Percentiles rank a stretch among this genome's conserved stretches.
phyloP scores from a whole-genome alignment of 2,329 filamentous ascomycete genomes.

The Neurospora sp. region DNA sequence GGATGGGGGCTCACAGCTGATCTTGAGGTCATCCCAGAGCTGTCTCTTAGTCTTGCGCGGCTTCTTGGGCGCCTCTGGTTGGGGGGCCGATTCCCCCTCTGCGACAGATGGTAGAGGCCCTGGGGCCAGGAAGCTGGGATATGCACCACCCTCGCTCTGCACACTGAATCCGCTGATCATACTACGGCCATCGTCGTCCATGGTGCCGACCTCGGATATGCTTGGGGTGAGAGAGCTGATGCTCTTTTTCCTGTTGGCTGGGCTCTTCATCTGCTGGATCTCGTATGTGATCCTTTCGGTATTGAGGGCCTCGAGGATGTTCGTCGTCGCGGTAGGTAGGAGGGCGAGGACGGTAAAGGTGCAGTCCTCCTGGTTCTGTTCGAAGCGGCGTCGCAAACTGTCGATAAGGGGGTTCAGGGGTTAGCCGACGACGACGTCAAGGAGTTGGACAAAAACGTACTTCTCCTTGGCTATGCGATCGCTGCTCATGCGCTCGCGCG shows the following conservation, averaged over 20 bases:
- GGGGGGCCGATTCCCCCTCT: slow-evolving; percentile 17
- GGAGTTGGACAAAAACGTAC: slow-evolving; percentile 37
- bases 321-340: slow-evolving; percentile 81
- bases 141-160: slow-evolving; percentile 72
- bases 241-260: slow-evolving; percentile 35
- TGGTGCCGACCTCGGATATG: slow-evolving; percentile 59
- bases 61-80: slow-evolving; percentile 38
- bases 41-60: slow-evolving; percentile 73
- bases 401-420: slow-evolving; percentile 5
- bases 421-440: slow-evolving; percentile 1
- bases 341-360: slow-evolving; percentile 96
- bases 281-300: slow-evolving; percentile 90
- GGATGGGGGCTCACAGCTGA: slow-evolving; percentile 60
- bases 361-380: slow-evolving; percentile 98
- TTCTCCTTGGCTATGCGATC: slow-evolving; percentile 96
- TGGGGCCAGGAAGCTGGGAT: slow-evolving; percentile 62
- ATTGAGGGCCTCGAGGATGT: slow-evolving; percentile 77
- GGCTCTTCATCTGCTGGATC: slow-evolving; percentile 81
- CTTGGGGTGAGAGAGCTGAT: slow-evolving; percentile 47
- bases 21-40: slow-evolving; percentile 95
- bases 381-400: slow-evolving; percentile 88
- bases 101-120: slow-evolving; percentile 32
- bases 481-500: slow-evolving; percentile 90
- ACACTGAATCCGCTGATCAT: slow-evolving; percentile 46
- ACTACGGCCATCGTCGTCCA: slow-evolving; percentile 76